Evolutionary conservation across 306 rosid genomes (phyloP).

Genomic region (Cucumis cinereus): DNA sequence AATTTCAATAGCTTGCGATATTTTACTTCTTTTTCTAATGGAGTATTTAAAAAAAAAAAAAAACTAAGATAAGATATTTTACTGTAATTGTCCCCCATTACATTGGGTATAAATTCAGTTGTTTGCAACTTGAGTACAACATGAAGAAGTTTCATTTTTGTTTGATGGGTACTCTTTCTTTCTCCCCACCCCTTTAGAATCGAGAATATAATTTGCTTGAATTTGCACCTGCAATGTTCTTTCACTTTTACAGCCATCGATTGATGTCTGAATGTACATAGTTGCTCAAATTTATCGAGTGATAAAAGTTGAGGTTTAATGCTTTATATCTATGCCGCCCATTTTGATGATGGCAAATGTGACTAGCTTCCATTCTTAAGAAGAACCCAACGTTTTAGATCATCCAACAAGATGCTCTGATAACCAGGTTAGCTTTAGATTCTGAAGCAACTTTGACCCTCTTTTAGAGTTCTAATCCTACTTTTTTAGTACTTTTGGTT

Average conservation of each 20-base stretch:
- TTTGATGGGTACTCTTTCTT: slow-evolving; percentile 3
- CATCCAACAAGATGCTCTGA: slow-evolving; percentile 6
- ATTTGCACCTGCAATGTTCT: not conserved
- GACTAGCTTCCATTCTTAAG: not conserved
- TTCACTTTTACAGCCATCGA: slow-evolving; percentile 5
- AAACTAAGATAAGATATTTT: not conserved
- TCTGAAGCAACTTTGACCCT: not conserved
- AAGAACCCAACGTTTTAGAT: not conserved
- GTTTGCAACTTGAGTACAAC: not conserved
- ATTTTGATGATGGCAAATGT: not conserved
- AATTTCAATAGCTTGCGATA: not conserved
- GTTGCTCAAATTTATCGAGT: not conserved
- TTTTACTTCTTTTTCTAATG: not conserved
- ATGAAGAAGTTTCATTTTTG: not conserved
- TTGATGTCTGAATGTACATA: slow-evolving; percentile 4
- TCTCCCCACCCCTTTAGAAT: slow-evolving; percentile 1
- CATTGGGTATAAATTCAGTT: not conserved
- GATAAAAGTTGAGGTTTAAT: not conserved
- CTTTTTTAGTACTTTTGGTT: not conserved
- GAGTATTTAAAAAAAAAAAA: no score
- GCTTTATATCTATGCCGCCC: slow-evolving; percentile 9
- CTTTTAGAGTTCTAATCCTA: not conserved
- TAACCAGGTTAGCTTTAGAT: not conserved
- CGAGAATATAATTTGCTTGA: slow-evolving; percentile 2
- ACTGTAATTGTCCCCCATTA: not conserved